These are phyloP conservation scores for Aureococcus anophagefferens DNA, from an alignment of 108 stramenopile genomes.

Conservation along the genomic window DNA sequence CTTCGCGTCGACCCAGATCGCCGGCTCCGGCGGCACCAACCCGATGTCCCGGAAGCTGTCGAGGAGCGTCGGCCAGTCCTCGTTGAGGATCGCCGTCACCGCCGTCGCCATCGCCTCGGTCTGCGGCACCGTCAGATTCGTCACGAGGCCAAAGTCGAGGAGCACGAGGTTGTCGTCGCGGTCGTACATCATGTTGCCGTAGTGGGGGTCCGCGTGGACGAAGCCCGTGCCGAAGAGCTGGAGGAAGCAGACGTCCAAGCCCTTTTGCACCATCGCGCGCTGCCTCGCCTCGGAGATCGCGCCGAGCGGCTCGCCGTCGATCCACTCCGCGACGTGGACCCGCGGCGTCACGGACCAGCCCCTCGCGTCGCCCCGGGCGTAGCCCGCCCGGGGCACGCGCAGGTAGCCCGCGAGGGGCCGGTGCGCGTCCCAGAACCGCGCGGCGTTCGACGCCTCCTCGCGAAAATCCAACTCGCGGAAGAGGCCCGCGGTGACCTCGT, in stretches of 20 bases:
- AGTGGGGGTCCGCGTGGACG: conserved; percentile 2
- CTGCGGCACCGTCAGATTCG: not conserved
- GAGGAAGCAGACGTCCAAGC: not conserved
- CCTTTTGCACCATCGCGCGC: not conserved
- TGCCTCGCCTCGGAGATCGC: not conserved
- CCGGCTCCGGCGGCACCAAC: not conserved
- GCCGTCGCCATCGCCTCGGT: not conserved
- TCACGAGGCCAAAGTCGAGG: not conserved
- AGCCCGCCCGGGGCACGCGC: not conserved
- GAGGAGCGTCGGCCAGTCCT: not conserved
- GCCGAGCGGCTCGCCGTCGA: not conserved
- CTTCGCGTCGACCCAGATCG: not conserved
- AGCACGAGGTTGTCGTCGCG: not conserved
- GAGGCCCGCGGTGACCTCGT: conserved; percentile 1
- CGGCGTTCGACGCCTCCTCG: not conserved
- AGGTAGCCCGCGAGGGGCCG: not conserved
- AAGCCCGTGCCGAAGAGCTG: not conserved
- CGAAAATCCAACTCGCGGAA: conserved; percentile 1
- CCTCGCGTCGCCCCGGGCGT: not conserved
- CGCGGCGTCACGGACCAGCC: not conserved
- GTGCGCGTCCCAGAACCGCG: not conserved
- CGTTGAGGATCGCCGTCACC: not conserved
- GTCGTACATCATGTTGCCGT: conserved; percentile 3
- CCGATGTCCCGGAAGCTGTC: not conserved
- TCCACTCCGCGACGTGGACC: not conserved